Percentiles rank a stretch among this genome's conserved stretches.
These are phyloP conservation scores for Cucurbita argyrosperma DNA, from an alignment of 306 rosid species.

Conservation along the genomic window DNA sequence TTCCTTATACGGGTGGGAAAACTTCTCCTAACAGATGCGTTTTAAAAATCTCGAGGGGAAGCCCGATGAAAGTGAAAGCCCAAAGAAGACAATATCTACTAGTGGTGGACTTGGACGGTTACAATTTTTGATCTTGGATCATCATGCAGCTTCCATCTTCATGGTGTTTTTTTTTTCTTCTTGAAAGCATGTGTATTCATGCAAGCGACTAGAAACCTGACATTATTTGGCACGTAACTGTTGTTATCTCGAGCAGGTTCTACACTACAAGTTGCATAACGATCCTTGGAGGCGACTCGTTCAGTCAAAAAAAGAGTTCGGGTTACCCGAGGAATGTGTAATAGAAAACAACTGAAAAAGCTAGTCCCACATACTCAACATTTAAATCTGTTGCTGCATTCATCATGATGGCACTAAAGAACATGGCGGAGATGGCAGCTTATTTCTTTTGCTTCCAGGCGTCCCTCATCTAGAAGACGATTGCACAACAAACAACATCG, in stretches of 20 bases:
- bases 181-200: neutral
- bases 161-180: no score
- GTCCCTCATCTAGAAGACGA: neutral
- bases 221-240: neutral
- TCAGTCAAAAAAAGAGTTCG: constrained; percentile 33
- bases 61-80: no score
- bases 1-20: no score
- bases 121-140: no score
- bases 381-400: neutral
- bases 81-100: no score
- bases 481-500: neutral
- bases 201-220: neutral
- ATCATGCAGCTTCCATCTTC: no score
- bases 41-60: no score
- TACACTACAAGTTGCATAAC: constrained; percentile 78
- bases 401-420: neutral
- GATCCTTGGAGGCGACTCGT: constrained; percentile 68
- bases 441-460: neutral
- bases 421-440: constrained; percentile 2
- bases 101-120: no score
- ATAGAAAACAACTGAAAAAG: constrained; percentile 23
- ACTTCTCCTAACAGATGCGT: no score
- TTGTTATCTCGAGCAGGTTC: constrained; percentile 28
- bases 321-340: constrained; percentile 56
- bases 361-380: neutral